Conservation (phyloP, 371 early-diverging fungal species). For the Rhizopus sp. region DNA sequence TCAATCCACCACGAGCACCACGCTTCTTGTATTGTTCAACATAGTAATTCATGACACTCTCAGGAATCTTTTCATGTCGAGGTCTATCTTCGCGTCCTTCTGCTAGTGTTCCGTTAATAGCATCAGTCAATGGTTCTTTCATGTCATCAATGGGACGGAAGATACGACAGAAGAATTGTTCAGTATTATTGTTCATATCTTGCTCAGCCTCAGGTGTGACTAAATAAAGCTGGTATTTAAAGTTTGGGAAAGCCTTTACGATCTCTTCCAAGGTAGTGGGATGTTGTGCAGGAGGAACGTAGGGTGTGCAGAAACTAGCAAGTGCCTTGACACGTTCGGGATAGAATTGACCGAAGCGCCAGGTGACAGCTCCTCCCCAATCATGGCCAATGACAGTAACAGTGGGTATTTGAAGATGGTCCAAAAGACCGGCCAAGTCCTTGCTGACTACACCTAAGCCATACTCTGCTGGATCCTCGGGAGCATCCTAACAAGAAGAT, state of each 20-base stretch:
- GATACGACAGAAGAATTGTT: constrained; percentile 34
- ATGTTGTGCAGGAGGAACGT: constrained; percentile 38
- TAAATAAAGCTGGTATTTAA: constrained; percentile 58
- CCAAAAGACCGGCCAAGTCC: constrained; percentile 63
- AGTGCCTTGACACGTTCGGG: constrained; percentile 67
- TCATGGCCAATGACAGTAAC: constrained; percentile 75
- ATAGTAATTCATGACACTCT: constrained; percentile 43
- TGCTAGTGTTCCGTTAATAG: constrained; percentile 20
- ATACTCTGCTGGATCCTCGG: constrained; percentile 50
- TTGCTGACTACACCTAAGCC: constrained; percentile 55
- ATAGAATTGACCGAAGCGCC: constrained; percentile 68
- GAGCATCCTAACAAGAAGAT: constrained; percentile 40
- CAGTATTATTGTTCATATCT: constrained; percentile 39
- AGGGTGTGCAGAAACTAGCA: constrained; percentile 69
- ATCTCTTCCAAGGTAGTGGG: constrained; percentile 52
- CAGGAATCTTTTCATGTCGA: constrained; percentile 30
- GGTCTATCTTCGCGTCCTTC: constrained; percentile 29
- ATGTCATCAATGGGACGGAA: constrained; percentile 32
- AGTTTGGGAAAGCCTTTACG: constrained; percentile 56
- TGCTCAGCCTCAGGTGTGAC: constrained; percentile 40
- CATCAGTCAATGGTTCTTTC: constrained; percentile 24
- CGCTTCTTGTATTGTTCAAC: constrained; percentile 28
- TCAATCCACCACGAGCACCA: constrained; percentile 45
- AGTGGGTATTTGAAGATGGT: constrained; percentile 58
- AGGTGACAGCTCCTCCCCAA: constrained; percentile 74